These are phyloP conservation scores for Triticum urartu DNA, from an alignment of 176 grass and related monocot genomes.

Conservation along the genomic window DNA sequence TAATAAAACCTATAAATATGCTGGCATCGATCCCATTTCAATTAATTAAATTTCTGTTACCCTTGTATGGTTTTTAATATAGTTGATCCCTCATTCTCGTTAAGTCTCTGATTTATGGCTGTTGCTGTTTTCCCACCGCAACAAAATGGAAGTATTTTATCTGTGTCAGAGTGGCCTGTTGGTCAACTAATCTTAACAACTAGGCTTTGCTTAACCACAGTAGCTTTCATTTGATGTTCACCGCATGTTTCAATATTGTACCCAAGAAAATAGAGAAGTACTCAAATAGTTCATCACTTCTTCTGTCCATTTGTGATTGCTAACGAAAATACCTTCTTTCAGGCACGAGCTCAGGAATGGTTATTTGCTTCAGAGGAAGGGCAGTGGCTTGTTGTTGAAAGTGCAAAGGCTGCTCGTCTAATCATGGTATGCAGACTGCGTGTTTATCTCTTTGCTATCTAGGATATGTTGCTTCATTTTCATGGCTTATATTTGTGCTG, in stretches of 20 bases:
- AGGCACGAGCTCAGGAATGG: constrained; percentile 92
- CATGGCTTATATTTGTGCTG: constrained; percentile 19
- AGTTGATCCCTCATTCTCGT: background rate
- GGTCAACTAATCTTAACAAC: background rate
- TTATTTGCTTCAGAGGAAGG: constrained; percentile 93
- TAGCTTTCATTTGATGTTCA: background rate
- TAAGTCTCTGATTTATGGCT: background rate
- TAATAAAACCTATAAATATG: background rate
- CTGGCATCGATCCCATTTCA: background rate
- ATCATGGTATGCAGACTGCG: constrained; percentile 60
- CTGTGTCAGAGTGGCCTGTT: background rate
- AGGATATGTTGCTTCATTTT: constrained; percentile 7
- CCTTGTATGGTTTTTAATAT: background rate
- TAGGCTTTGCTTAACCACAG: background rate
- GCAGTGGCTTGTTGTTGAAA: constrained; percentile 90
- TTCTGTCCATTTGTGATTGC: background rate
- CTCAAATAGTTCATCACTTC: background rate
- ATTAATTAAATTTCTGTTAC: background rate
- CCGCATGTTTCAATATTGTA: background rate
- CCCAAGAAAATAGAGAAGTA: background rate
- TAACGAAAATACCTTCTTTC: constrained; percentile 34
- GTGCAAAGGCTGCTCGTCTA: constrained; percentile 82
- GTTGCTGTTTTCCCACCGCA: background rate
- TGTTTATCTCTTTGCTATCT: constrained; percentile 31
- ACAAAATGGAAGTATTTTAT: background rate